phyloP scores from a whole-genome alignment of 352 stramenopile genomes.

The Globisporangium alternatum region DNA sequence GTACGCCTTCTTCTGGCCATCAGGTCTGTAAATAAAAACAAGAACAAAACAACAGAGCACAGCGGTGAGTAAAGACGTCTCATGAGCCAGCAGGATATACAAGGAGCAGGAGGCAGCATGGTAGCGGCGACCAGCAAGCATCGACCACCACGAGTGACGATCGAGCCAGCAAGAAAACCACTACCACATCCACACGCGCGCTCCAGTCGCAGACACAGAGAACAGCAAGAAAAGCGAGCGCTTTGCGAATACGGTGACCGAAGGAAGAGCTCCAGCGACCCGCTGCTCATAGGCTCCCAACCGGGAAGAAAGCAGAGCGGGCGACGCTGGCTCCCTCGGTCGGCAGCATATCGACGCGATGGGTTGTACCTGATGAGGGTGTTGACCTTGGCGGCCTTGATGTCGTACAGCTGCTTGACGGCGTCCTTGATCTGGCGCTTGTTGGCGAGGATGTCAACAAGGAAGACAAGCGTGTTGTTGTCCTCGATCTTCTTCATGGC shows the following conservation, averaged over 20 bases:
- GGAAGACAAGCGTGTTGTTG: conserved; percentile 99
- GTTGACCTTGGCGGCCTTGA: conserved; percentile 99
- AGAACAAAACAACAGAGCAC: conserved; percentile 22
- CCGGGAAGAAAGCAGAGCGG: conserved; percentile 11
- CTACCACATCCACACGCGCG: not conserved
- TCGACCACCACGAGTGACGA: conserved; percentile 1
- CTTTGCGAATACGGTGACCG: conserved; percentile 5
- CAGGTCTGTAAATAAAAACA: conserved; percentile 78
- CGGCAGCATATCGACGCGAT: conserved; percentile 76
- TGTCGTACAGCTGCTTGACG: conserved; percentile 99
- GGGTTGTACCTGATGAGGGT: conserved; percentile 97
- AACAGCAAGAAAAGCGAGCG: conserved; percentile 12
- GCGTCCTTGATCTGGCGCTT: conserved; percentile 99
- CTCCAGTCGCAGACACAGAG: conserved; percentile 4
- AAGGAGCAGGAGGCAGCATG: conserved; percentile 27
- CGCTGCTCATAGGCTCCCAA: conserved; percentile 11
- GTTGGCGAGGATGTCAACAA: conserved; percentile 99
- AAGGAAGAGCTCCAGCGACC: conserved; percentile 11
- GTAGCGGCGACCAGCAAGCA: not conserved
- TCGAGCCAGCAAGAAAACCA: not conserved
- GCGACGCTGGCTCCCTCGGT: conserved; percentile 20
- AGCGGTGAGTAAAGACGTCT: conserved; percentile 24
- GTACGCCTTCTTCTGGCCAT: conserved; percentile 99
- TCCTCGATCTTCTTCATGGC: conserved; percentile 99
- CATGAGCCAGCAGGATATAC: conserved; percentile 18